Percentiles rank a stretch among this genome's conserved stretches.
Conservation (phyloP, 805 yeast species). For the Vanderwaltozyma tropicalis region DNA sequence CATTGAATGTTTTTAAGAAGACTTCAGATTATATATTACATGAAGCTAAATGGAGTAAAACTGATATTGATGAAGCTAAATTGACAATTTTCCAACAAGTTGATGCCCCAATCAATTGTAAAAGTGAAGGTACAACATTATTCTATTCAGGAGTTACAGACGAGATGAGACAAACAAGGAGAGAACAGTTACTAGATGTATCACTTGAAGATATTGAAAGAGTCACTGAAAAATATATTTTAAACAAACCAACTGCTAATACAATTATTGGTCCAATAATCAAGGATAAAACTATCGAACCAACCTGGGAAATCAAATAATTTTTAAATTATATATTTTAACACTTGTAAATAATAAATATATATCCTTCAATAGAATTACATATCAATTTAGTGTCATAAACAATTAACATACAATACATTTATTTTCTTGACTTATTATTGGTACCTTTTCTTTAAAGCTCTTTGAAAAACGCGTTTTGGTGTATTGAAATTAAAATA, state of each 20-base stretch:
- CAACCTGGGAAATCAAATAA: slow-evolving; percentile 14
- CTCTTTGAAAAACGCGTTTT: too few relatives aligned
- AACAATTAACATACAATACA: background rate
- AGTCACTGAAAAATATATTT: slow-evolving; percentile 53
- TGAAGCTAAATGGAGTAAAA: slow-evolving; percentile 41
- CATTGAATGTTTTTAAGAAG: slow-evolving; percentile 48
- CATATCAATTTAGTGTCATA: background rate
- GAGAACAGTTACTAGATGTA: slow-evolving; percentile 64
- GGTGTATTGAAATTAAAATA: too few relatives aligned
- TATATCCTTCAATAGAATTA: background rate
- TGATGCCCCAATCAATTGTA: slow-evolving; percentile 80
- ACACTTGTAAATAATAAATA: background rate
- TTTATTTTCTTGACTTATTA: too few relatives aligned
- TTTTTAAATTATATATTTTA: too few relatives aligned
- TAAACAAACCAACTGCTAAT: background rate
- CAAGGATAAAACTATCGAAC: slow-evolving; percentile 6
- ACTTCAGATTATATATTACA: slow-evolving; percentile 41
- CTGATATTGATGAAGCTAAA: slow-evolving; percentile 81
- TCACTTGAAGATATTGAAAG: slow-evolving; percentile 47
- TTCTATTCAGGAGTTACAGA: slow-evolving; percentile 66
- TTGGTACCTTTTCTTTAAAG: too few relatives aligned
- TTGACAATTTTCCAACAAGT: slow-evolving; percentile 81
- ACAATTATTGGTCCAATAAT: slow-evolving; percentile 17
- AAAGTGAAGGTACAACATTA: slow-evolving; percentile 59
- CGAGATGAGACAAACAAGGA: slow-evolving; percentile 68